Base-by-base conservation (phyloP, 2,329 filamentous ascomycete genomes). In the Trichoderma sp. region DNA sequence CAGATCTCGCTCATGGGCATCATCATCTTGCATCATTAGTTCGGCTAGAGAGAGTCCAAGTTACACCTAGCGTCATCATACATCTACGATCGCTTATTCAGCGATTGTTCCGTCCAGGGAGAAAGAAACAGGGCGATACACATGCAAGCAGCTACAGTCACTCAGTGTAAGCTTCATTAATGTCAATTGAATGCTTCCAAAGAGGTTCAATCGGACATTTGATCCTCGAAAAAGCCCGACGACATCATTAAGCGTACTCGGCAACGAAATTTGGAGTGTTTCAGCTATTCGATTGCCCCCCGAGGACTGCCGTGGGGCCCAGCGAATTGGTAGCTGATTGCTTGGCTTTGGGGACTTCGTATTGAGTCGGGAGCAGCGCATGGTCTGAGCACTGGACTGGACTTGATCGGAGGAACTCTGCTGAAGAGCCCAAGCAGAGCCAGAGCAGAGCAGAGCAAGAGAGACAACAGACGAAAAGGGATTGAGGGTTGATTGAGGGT, bases 81-180 rank as follows among this genome's bases (percentile, higher is more conserved):
- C 65, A 61, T 59, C n/a, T 61, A 47, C 66, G 55, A 68, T 59
- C 57, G 66, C 55, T 68, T 68, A 61, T 61, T 68, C 32, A 68
- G 64, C 47, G 47, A 50, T 23, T 50, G 47, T 20, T 50, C 20
- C 9, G 34, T 17, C 50, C 50, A 20, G 62, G 23, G 39, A 64
- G 36, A 20, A n/a, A 12, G 13, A 28, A 32, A 8, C 8, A n/a
- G 39, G 64, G 53, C 17, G 23, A 6, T 15, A 13, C 12, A 36
- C 64, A 57, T 57, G 20, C 50, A 57, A 30, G 9, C 50, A 68
- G 64, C 64, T 34, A 20, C 28, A 17, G 8, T 34, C 28, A 59
- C 17, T 13, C 28, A 20, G 47, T 15, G 34, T 30, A 36, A 53
- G 43, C 62, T 64, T n/a, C 39, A 32, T 65, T 20, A 17, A 32